Evolutionary conservation across 345 rosid genomes (phyloP).

Genomic region (Camelina laxa): DNA sequence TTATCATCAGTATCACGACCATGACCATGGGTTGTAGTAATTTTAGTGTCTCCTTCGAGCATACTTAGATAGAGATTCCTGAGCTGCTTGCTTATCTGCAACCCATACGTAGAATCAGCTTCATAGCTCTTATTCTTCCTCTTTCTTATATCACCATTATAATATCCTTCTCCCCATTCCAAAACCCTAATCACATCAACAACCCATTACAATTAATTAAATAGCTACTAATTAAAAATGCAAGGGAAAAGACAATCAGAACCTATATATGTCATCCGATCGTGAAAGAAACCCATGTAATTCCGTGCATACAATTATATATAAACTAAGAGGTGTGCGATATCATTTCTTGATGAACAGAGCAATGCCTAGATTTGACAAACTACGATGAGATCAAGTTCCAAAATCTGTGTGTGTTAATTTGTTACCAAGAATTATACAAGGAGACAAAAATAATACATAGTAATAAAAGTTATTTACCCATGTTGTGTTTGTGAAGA

Average conservation of each 20-base stretch:
- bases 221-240: neutral
- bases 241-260: neutral
- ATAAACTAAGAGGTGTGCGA: neutral
- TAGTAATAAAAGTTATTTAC: conserved; percentile 39
- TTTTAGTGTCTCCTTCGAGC: conserved; percentile 54
- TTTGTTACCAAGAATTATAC: neutral
- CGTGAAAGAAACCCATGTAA: neutral
- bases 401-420: neutral
- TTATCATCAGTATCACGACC: neutral
- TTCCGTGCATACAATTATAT: neutral
- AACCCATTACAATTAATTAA: neutral
- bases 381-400: neutral
- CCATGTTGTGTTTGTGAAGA: conserved; percentile 59
- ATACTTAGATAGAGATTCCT: conserved; percentile 64
- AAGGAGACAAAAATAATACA: no score
- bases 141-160: conserved; percentile 88
- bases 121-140: conserved; percentile 59
- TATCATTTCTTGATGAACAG: neutral
- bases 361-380: neutral
- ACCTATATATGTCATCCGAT: neutral
- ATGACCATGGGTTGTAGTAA: conserved; percentile 47
- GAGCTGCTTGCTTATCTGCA: conserved; percentile 74
- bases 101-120: conserved; percentile 46
- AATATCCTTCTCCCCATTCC: conserved; percentile 78
- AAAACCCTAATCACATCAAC: conserved; percentile 50